Evolutionary conservation across 768 basidiomycete species (phyloP).

Genomic region (Termitomyces sp.): DNA sequence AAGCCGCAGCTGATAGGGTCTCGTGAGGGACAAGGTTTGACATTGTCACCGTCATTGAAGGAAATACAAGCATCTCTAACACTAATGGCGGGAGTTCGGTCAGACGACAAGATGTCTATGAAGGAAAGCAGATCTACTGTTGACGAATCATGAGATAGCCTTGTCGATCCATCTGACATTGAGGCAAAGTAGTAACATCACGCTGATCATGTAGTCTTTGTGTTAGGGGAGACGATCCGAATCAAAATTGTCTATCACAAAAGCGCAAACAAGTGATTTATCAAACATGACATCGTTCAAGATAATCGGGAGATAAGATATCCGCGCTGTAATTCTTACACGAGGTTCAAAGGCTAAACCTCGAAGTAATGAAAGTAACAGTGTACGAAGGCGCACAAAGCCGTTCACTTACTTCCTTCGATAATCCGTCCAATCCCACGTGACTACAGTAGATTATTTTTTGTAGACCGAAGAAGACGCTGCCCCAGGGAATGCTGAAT

Average conservation of each 20-base stretch:
- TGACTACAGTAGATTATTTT: too few relatives aligned
- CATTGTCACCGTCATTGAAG: background rate
- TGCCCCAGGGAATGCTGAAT: too few relatives aligned
- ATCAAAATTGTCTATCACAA: background rate
- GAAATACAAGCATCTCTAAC: background rate
- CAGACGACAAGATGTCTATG: background rate
- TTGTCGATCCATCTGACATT: background rate
- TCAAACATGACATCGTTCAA: background rate
- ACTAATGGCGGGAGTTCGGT: constrained; percentile 1
- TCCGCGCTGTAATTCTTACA: background rate
- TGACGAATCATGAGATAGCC: background rate
- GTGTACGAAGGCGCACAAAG: too few relatives aligned
- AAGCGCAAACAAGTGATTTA: background rate
- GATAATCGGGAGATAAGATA: constrained; percentile 5
- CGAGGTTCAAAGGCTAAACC: background rate
- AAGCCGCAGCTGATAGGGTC: constrained; percentile 1
- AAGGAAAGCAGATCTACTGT: background rate
- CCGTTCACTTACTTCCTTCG: too few relatives aligned
- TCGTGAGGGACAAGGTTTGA: background rate
- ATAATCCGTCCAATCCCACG: too few relatives aligned
- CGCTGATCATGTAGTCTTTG: background rate
- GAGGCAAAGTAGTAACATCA: background rate
- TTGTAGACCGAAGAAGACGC: too few relatives aligned
- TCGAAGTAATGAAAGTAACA: background rate
- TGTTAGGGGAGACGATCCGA: background rate